These are phyloP conservation scores for Scutellaria barbata DNA, from an alignment of 257 asterid species.

Conservation along the genomic window DNA sequence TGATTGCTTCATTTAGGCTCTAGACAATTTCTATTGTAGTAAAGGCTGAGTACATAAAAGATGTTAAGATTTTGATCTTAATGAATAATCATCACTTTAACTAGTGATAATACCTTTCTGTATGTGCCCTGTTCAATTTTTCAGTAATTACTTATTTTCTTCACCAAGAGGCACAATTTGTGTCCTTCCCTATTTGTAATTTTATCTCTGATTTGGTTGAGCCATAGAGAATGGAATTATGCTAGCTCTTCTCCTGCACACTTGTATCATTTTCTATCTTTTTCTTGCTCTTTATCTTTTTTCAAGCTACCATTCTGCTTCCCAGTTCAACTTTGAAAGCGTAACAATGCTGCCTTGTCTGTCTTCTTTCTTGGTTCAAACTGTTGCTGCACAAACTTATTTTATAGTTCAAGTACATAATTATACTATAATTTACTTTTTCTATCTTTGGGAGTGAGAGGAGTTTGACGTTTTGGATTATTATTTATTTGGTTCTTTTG, in stretches of 20 bases:
- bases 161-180: neutral
- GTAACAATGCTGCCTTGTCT: neutral
- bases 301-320: neutral
- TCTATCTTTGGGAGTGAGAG: neutral
- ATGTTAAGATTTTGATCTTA: constrained; percentile 1
- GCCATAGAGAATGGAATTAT: neutral
- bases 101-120: constrained; percentile 9
- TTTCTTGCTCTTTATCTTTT: neutral
- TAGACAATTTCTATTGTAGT: neutral
- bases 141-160: neutral
- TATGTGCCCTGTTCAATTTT: neutral
- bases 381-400: neutral
- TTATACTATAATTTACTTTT: neutral
- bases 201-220: neutral
- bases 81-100: neutral
- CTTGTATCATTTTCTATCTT: neutral
- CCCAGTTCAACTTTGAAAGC: neutral
- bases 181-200: neutral
- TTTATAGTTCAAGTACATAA: neutral
- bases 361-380: neutral
- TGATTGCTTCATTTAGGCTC: constrained; percentile 25
- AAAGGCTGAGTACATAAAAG: neutral
- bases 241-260: neutral
- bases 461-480: neutral
- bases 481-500: neutral